Percentiles rank a stretch among this genome's conserved stretches.
These are phyloP conservation scores for Fusarium cicatricum DNA, from an alignment of 2,329 filamentous ascomycete genomes.

Conservation along the genomic window DNA sequence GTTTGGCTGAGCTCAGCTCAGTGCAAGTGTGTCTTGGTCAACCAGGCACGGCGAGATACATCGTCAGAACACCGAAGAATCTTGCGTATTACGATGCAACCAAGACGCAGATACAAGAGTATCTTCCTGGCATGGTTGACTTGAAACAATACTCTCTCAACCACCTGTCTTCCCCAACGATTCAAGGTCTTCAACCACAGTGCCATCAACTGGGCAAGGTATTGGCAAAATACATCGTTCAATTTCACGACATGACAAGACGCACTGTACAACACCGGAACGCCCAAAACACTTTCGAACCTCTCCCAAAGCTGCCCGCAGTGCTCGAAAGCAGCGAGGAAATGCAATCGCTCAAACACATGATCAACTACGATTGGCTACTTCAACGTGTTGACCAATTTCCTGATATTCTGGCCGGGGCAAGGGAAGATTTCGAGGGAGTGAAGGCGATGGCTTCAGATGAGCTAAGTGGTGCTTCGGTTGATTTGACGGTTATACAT, in stretches of 20 bases:
- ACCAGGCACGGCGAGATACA: neutral
- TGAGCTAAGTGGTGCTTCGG: neutral
- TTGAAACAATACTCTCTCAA: neutral
- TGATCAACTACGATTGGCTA: constrained; percentile 12
- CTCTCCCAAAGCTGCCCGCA: too few relatives aligned
- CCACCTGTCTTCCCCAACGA: neutral
- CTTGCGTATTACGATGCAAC: neutral
- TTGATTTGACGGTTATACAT: neutral
- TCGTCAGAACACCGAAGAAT: neutral
- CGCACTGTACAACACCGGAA: neutral
- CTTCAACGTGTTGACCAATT: neutral
- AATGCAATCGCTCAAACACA: constrained; percentile 6
- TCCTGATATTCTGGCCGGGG: neutral
- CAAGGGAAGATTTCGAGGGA: neutral
- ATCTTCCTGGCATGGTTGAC: neutral
- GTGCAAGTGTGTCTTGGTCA: rapidly evolving
- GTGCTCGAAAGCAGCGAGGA: neutral
- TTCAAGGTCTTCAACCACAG: neutral
- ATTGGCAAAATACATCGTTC: neutral
- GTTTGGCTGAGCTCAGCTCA: neutral
- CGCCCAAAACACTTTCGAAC: rapidly evolving
- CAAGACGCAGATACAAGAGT: constrained; percentile 1
- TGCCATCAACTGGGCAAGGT: neutral
- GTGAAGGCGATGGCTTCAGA: neutral
- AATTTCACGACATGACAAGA: neutral